Conservation (phyloP, 2,329 filamentous ascomycete genomes). For the Pseudopyricularia javanii region DNA sequence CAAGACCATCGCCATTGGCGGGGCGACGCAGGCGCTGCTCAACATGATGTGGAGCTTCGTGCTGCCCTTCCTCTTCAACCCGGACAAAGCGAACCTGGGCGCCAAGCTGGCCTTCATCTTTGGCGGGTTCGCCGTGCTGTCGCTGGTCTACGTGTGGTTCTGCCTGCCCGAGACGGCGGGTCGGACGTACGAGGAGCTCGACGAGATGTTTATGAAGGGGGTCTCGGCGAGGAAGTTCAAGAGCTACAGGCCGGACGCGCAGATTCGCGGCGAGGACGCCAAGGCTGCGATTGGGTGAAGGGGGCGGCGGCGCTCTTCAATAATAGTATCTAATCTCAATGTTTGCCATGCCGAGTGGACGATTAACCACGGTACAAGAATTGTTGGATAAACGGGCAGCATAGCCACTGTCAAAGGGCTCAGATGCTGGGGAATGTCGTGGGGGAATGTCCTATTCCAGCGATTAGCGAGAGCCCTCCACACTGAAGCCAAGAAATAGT, state of each 20-base stretch:
- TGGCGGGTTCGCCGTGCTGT: conserved; percentile 15
- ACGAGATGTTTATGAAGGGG: conserved; percentile 24
- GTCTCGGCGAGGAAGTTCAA: conserved; percentile 9
- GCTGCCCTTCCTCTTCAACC: conserved; percentile 10
- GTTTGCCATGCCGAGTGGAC: too few species aligned
- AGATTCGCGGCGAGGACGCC: conserved; percentile 13
- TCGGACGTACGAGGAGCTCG: conserved; percentile 34
- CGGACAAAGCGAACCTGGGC: conserved; percentile 16
- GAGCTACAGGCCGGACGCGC: conserved; percentile 1
- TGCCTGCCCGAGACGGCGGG: conserved; percentile 30
- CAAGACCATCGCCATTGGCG: conserved; percentile 23
- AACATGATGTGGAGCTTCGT: conserved; percentile 9
- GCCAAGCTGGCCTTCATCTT: conserved; percentile 24
- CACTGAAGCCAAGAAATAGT: too few species aligned
- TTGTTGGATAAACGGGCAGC: too few species aligned
- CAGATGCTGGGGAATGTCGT: too few species aligned
- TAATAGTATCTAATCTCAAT: too few species aligned
- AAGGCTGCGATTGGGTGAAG: conserved; percentile 14
- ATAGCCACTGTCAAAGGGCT: too few species aligned
- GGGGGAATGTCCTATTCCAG: too few species aligned
- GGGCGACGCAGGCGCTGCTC: conserved; percentile 17
- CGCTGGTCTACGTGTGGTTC: conserved; percentile 23
- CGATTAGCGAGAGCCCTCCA: too few species aligned
- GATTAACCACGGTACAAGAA: too few species aligned
- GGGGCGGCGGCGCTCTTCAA: too few species aligned